Percentiles rank a stretch among this genome's conserved stretches.
These are phyloP conservation scores for Metschnikowia henanensis DNA, from an alignment of 805 yeast genomes.

Conservation along the genomic window DNA sequence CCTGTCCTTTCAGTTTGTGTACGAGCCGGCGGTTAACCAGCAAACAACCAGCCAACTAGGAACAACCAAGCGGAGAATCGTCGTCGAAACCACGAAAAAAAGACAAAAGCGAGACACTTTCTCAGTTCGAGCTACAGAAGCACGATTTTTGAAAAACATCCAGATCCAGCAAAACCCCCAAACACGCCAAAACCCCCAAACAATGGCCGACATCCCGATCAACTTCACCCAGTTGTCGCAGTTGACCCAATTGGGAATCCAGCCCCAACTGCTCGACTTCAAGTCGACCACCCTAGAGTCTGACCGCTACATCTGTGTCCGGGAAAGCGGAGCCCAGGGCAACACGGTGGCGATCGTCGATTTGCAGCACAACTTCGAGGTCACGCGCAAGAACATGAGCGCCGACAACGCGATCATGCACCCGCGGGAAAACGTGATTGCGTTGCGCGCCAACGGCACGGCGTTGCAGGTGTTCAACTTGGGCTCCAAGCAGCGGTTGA, in stretches of 20 bases:
- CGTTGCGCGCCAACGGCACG: constrained; percentile 94
- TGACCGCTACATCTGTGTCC: constrained; percentile 82
- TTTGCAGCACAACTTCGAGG: constrained; percentile 71
- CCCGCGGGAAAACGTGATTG: constrained; percentile 84
- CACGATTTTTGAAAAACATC: too few relatives aligned
- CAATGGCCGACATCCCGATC: constrained; percentile 77
- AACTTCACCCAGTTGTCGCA: constrained; percentile 95
- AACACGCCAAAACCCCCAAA: not conserved
- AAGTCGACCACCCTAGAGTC: constrained; percentile 94
- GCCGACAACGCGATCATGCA: constrained; percentile 98
- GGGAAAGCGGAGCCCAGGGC: constrained; percentile 62
- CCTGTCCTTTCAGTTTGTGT: too few relatives aligned
- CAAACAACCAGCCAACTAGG: too few relatives aligned
- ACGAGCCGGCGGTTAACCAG: too few relatives aligned
- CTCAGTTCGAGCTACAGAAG: too few relatives aligned
- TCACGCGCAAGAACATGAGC: constrained; percentile 89
- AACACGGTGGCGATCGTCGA: constrained; percentile 95
- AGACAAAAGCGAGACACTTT: too few relatives aligned
- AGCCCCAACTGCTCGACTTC: constrained; percentile 82
- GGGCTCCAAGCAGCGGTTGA: constrained; percentile 82
- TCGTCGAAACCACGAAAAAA: too few relatives aligned
- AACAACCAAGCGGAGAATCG: too few relatives aligned
- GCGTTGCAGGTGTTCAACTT: constrained; percentile 93
- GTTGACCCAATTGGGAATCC: constrained; percentile 83
- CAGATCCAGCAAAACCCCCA: too few relatives aligned